phyloP scores from a whole-genome alignment of 108 stramenopile genomes.

The Pseudonitzschia multistriata region DNA sequence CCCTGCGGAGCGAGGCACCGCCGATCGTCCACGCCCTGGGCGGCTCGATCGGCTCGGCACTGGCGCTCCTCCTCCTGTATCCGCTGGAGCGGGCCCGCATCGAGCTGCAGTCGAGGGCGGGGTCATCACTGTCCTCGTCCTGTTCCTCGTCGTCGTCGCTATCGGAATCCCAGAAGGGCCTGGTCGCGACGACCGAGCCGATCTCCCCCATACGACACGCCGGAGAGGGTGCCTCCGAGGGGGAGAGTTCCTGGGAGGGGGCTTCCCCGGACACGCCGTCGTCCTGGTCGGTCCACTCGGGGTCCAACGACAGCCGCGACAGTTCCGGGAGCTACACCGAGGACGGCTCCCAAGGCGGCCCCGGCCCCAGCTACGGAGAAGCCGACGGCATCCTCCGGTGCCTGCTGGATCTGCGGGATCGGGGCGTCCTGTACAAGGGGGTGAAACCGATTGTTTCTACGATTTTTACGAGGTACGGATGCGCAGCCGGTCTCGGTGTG shows the following conservation, averaged over 20 bases:
- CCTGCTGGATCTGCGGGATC: constrained; percentile 41
- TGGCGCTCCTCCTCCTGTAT: constrained; percentile 68
- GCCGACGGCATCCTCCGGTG: constrained; percentile 21
- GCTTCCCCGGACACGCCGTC: constrained; percentile 3
- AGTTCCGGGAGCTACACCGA: background rate
- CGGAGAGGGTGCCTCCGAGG: background rate
- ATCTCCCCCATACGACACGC: background rate
- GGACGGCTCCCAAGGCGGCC: background rate
- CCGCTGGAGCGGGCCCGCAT: constrained; percentile 74
- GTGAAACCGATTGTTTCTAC: constrained; percentile 61
- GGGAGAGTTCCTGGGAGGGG: background rate
- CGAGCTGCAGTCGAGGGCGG: constrained; percentile 54
- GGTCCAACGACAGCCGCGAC: background rate
- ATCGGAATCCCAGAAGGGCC: background rate
- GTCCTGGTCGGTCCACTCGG: constrained; percentile 17
- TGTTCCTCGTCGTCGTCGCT: background rate
- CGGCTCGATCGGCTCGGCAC: constrained; percentile 71
- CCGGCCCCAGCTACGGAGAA: background rate
- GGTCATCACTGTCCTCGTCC: background rate
- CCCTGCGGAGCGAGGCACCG: constrained; percentile 27
- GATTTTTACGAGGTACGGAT: constrained; percentile 35
- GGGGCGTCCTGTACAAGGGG: constrained; percentile 66
- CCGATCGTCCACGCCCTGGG: constrained; percentile 67
- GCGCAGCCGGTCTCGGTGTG: too few relatives aligned
- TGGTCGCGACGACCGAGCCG: background rate